Evolutionary conservation across 306 rosid species (phyloP), one percentile per base, ranked within the genome.

Genomic region (Ammopiptanthus mongolicus): DNA sequence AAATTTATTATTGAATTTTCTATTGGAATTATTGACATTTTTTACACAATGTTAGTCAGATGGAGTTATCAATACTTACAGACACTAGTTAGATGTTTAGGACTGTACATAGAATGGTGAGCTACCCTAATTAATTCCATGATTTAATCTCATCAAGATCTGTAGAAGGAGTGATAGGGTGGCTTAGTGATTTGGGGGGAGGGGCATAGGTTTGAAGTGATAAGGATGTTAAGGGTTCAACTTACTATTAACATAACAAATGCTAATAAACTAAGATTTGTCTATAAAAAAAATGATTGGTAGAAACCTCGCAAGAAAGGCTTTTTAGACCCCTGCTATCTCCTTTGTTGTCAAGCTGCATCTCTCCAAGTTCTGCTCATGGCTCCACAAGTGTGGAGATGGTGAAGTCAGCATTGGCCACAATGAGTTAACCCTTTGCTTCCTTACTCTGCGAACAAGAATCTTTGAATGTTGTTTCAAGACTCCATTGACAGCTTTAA

Each of bases 391-490:
- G 76, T 88, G 89, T 47, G 90, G 88, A 50, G 97, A 90, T 60
- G 91, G 89, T 33, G 96, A 85, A 61, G 86, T 46, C 42, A 85
- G 73, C 75, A 88, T 50, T 14, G 96, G 95, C 97, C 95, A 88
- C 55, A 87, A 1, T 61, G 81, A 52, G 39, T 83, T 57, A 66
- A 80, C 83, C 78, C 84, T 66, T 23, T 85, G 86, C 61, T 76
- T 84, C 71, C 81, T 86, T 42, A 79, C 79, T 74, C 52, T 80
- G 53, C 76, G 60, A 60, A 74, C 72, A 19, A 59, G 17, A 77
- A 22, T 71, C 80, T 81, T 87, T 5, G 86, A 69, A 47, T 87
- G 87, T 65, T 80, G 84, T 69, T 84, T 76, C 25, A 90, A 68
- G 74, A 88, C 85, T 1, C 84, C 86, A 69, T 90, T 89, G 65